These are phyloP conservation scores for Suillus luteus DNA, from an alignment of 768 basidiomycete genomes.

Conservation along the genomic window DNA sequence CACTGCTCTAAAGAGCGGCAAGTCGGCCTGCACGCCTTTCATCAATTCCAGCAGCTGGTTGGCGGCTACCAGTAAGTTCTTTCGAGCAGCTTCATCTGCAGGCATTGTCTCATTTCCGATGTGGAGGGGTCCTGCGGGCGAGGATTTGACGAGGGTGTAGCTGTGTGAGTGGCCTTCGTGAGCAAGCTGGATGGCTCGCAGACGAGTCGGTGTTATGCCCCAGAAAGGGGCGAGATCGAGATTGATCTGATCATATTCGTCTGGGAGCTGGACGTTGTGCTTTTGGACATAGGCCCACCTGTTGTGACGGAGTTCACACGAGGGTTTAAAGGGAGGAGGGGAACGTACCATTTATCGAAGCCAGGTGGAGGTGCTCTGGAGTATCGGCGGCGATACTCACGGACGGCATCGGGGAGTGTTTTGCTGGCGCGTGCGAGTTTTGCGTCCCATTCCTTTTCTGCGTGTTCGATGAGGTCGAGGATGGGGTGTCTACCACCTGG, in stretches of 20 bases:
- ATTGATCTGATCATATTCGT: slow-evolving; percentile 57
- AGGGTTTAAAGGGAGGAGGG: not conserved
- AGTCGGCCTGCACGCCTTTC: slow-evolving; percentile 37
- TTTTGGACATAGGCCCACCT: slow-evolving; percentile 50
- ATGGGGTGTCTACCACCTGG: slow-evolving; percentile 45
- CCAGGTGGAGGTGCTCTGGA: slow-evolving; percentile 42
- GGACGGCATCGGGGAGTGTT: slow-evolving; percentile 40
- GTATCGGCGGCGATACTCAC: slow-evolving; percentile 42
- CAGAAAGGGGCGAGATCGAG: slow-evolving; percentile 46
- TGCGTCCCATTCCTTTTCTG: slow-evolving; percentile 41
- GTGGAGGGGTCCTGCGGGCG: slow-evolving; percentile 9
- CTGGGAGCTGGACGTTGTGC: slow-evolving; percentile 49
- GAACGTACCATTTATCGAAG: slow-evolving; percentile 47
- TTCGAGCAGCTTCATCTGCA: not conserved
- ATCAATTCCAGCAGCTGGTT: slow-evolving; percentile 44
- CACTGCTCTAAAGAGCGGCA: slow-evolving; percentile 50
- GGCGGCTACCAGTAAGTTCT: slow-evolving; percentile 20
- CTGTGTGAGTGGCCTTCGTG: slow-evolving; percentile 35
- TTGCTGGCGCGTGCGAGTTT: slow-evolving; percentile 40
- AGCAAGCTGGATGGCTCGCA: slow-evolving; percentile 30
- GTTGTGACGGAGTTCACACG: not conserved
- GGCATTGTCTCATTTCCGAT: slow-evolving; percentile 23
- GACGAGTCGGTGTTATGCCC: slow-evolving; percentile 39
- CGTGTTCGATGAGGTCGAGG: slow-evolving; percentile 41
- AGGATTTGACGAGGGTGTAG: slow-evolving; percentile 37